A percentile compares a stretch with the other conserved stretches of the same genome.
phyloP scores from a whole-genome alignment of 2,329 filamentous ascomycete species.

The Xylaria sp. region DNA sequence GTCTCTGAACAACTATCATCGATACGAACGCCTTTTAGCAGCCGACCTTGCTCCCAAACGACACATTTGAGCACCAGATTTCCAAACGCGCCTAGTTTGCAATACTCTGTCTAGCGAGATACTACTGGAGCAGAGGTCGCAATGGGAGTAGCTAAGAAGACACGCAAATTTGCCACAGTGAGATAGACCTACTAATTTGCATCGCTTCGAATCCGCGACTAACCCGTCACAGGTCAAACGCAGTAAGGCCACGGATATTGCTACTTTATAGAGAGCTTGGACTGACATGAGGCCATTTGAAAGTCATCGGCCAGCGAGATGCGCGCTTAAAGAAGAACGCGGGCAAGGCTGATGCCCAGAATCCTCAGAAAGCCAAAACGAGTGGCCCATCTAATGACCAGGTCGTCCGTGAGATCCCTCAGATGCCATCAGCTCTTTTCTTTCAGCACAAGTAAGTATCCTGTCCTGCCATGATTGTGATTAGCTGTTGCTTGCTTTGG shows the following conservation, averaged over 20 bases:
- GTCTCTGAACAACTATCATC: background rate
- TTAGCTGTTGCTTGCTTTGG: background rate
- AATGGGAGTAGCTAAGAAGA: constrained; percentile 29
- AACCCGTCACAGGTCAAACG: constrained; percentile 38
- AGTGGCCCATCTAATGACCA: constrained; percentile 54
- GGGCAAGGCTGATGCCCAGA: constrained; percentile 64
- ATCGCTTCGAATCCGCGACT: constrained; percentile 39
- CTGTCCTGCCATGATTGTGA: background rate
- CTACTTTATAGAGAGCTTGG: background rate
- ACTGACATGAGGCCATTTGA: constrained; percentile 2
- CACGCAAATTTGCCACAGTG: constrained; percentile 29
- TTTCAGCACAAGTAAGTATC: constrained; percentile 65
- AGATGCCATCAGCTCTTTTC: constrained; percentile 84
- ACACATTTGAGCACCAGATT: background rate
- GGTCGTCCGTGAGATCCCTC: constrained; percentile 77
- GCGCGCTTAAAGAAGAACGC: constrained; percentile 82
- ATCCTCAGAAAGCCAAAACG: constrained; percentile 64
- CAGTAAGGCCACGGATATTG: constrained; percentile 26
- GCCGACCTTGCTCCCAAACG: background rate
- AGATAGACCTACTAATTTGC: background rate
- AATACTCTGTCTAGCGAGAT: background rate
- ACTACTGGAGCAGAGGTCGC: background rate
- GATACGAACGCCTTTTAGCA: background rate
- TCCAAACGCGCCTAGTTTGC: background rate
- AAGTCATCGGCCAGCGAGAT: constrained; percentile 79